Base-by-base conservation (phyloP, 805 yeast species). In the Metschnikowia reukaufii region DNA sequence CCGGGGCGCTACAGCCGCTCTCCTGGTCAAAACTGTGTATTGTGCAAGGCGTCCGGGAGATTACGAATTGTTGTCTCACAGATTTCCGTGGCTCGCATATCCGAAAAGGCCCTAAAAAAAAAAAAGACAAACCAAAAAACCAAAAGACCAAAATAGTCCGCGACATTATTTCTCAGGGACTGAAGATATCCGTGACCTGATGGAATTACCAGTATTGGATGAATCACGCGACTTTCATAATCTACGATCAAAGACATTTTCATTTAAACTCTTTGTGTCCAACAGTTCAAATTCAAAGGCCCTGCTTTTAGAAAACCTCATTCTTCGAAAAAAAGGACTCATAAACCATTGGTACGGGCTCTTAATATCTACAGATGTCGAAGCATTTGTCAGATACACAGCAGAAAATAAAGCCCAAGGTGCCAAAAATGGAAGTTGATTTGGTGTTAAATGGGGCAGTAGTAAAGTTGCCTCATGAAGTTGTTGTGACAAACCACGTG, bases 381-480 rank as follows among this genome's bases (percentile, higher is more conserved):
- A 20, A 4, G 52, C 33, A 17, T 62, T 64, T 41, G 52, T 56
- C 37, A 34, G 52, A 27, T 39, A 37, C 18, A 56, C 62, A 20
- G 34, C 49, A 15, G 40, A 42, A 30, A 54, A 52, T 39, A 44
- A 47, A 15, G 13, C 30, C 8, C 40, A 35, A 5, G 33, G 42
- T 15, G 56, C 47, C 15, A 10, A 18, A n/a, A 9, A 5, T 25
- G 8, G 58, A 52, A 34, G 21, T 31, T 2, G 55, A 50, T 15
- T 36, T 54, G 27, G 21, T 42, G 3, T 54, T 45, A 47, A 52
- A 52, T 17, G 68, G 66, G 6, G 54, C 64, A 1, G 70, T 66
- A 2, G 61, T 65, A 15, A 65, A n/a, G n/a, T n/a, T n/a, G n/a
- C n/a, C n/a, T n/a, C n/a, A n/a, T 42, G 64, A 65, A 44, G 59